Base-by-base conservation (phyloP, 805 yeast genomes). In the Sugiyamaella americana region DNA sequence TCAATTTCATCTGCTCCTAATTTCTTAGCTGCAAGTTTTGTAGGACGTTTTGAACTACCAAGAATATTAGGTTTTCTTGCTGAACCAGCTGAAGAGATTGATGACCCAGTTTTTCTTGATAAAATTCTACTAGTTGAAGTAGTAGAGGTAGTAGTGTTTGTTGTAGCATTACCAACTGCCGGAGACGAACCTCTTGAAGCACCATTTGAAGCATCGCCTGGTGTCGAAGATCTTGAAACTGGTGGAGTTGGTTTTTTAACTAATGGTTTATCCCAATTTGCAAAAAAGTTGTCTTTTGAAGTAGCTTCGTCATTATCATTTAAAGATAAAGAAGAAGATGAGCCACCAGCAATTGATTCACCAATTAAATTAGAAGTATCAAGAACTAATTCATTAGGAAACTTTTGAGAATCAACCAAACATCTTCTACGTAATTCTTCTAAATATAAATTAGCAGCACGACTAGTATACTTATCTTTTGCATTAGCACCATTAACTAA, bases 221-320 rank as follows among this genome's bases (percentile, higher is more conserved):
- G 66, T 13, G 70, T 64, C 13, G 58, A 44, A 35, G 64, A 59
- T 37, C 58, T 64, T 26, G 63, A 68, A 10, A 79, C 68, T 3
- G 82, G 66, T 16, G 75, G 66, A 21, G 74, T 54, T 11, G 67
- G 57, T 44, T 58, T 57, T 42, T 58, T 58, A 37, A 66, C 66
- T 38, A 71, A 66, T n/a, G 95, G 87, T 60, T 87, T 87, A 48
- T 86, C 87, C 93, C 96, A 89, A 61, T 80, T 82, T 45, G 93
- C 76, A 68, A 93, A 93, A 65, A 93, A 93, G 66, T 87, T 96
- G 64, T 88, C 96, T 21, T 69, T 60, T n/a, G 62, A 47, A 21
- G 53, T 41, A 20, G 55, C 22, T 20, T 48, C 41, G 26, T 45
- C 48, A 23, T 40, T 40, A 17, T 35, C 40, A 11, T 35, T 40